Conservation (phyloP, 371 early-diverging fungal species). For the Amoeboaphelidium occidentale region DNA sequence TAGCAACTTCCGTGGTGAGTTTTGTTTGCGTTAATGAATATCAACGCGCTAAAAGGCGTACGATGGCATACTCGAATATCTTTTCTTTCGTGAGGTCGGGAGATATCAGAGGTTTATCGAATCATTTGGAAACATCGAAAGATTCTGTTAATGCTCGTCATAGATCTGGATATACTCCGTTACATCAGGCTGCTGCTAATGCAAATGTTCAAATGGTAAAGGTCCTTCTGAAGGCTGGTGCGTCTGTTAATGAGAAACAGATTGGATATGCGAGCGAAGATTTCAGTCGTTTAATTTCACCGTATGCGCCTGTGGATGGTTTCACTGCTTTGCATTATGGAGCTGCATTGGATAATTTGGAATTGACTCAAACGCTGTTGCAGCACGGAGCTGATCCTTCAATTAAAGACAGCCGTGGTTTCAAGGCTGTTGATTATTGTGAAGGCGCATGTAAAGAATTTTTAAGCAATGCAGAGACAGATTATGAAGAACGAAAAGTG, state of each 20-base stretch:
- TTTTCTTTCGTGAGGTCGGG: too few relatives aligned
- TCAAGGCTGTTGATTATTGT: neutral
- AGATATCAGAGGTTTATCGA: too few relatives aligned
- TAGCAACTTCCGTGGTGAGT: too few relatives aligned
- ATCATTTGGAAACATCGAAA: too few relatives aligned
- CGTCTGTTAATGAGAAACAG: neutral
- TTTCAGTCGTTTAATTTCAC: neutral
- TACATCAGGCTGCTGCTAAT: neutral
- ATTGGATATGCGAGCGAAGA: neutral
- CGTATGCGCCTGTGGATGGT: neutral
- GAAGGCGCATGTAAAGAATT: neutral
- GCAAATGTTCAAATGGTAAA: neutral
- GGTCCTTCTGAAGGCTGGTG: neutral
- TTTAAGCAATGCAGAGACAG: neutral
- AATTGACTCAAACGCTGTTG: conserved; percentile 13
- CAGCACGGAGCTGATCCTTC: conserved; percentile 23
- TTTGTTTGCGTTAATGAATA: too few relatives aligned
- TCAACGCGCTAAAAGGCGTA: too few relatives aligned
- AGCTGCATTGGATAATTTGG: conserved; percentile 8
- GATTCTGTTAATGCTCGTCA: too few relatives aligned
- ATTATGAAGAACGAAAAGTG: neutral
- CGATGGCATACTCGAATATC: too few relatives aligned
- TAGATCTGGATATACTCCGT: conserved; percentile 1
- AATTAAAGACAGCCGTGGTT: neutral
- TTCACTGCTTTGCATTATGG: neutral